phyloP scores from a whole-genome alignment of 495 filamentous ascomycete genomes.

The Friedmanniomyces simplex region DNA sequence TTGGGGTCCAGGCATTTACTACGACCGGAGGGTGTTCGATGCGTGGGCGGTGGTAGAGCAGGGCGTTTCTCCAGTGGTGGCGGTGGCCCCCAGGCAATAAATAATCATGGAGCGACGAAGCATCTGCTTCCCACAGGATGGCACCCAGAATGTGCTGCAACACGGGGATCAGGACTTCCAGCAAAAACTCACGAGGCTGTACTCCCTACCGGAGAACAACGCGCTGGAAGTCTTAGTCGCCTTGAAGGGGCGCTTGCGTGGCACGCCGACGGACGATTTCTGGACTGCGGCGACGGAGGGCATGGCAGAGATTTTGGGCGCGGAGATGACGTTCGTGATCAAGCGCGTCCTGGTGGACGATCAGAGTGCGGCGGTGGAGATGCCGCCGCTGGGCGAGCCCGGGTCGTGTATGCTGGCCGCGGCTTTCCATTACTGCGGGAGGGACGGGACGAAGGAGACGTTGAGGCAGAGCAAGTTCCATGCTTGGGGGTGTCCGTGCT shows the following conservation, averaged over 20 bases:
- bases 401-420: slow-evolving; percentile 56
- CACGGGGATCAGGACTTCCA: slow-evolving; percentile 41
- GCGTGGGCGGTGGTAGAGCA: neutral
- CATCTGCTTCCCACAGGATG: slow-evolving; percentile 13
- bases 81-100: too few relatives aligned
- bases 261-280: slow-evolving; percentile 49
- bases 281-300: slow-evolving; percentile 60
- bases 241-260: slow-evolving; percentile 50
- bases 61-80: neutral
- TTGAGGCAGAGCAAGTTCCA: slow-evolving; percentile 51
- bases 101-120: slow-evolving; percentile 12
- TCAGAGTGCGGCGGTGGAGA: slow-evolving; percentile 43
- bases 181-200: slow-evolving; percentile 37
- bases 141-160: slow-evolving; percentile 10
- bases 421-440: slow-evolving; percentile 56
- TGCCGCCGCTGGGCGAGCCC: slow-evolving; percentile 46
- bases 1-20: neutral
- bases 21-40: too few relatives aligned
- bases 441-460: slow-evolving; percentile 43
- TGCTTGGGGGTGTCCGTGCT: slow-evolving; percentile 52
- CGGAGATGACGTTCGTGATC: slow-evolving; percentile 64
- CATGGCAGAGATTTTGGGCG: slow-evolving; percentile 50
- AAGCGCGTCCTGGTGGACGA: slow-evolving; percentile 56
- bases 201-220: slow-evolving; percentile 45
- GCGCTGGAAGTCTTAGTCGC: slow-evolving; percentile 52